A percentile compares a stretch with the other conserved stretches of the same genome.
Conservation (phyloP, 2,329 filamentous ascomycete species). For the Fusarium albidum region DNA sequence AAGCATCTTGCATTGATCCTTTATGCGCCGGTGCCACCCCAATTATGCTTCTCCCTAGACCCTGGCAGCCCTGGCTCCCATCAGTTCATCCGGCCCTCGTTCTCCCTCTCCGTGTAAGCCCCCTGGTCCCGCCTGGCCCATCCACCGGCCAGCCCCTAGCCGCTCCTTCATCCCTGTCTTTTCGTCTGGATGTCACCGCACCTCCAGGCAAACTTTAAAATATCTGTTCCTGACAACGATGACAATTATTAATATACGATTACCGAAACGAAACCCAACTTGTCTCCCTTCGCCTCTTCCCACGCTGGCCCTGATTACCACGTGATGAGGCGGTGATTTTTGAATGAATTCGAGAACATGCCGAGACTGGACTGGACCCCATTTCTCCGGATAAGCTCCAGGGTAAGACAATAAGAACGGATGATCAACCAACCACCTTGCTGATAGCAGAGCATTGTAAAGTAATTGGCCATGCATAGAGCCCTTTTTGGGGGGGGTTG, state of each 20-base stretch:
- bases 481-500: too few species aligned
- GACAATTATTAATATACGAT: slow-evolving; percentile 15
- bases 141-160: neutral
- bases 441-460: too few species aligned
- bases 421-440: neutral
- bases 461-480: too few species aligned
- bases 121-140: slow-evolving; percentile 13
- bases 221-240: neutral
- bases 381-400: neutral
- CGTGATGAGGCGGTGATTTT: neutral
- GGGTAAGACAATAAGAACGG: neutral
- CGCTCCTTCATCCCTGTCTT: slow-evolving; percentile 4
- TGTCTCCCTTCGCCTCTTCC: neutral
- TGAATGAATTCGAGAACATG: neutral
- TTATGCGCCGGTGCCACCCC: slow-evolving; percentile 16
- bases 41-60: slow-evolving; percentile 9
- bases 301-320: neutral
- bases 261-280: slow-evolving; percentile 27
- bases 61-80: slow-evolving; percentile 29
- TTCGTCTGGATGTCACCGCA: slow-evolving; percentile 16
- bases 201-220: slow-evolving; percentile 6
- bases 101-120: slow-evolving; percentile 8
- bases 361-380: neutral
- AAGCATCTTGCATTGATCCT: slow-evolving; percentile 11
- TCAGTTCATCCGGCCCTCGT: slow-evolving; percentile 28